A percentile compares a stretch with the other conserved stretches of the same genome.
Conservation (phyloP, 108 stramenopile species). For the Cyclotella kingstonii region DNA sequence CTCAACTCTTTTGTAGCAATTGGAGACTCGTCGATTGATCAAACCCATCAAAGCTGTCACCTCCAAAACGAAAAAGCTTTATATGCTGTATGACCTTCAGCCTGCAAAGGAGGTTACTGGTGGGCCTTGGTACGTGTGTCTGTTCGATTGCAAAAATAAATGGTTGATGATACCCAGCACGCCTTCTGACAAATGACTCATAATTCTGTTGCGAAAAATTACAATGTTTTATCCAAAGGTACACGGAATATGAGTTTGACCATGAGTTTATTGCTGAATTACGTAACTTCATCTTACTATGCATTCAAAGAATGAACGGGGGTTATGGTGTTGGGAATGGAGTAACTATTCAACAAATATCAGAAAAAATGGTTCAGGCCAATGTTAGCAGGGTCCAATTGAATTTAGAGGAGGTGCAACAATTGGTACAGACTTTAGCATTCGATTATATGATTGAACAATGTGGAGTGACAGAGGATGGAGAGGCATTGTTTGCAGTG, state of each 20-base stretch:
- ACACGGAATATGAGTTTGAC: slow-evolving; percentile 95
- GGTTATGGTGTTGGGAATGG: slow-evolving; percentile 60
- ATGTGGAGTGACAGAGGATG: slow-evolving; percentile 39
- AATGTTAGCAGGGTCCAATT: slow-evolving; percentile 87
- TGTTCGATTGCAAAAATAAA: background rate
- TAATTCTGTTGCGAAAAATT: too few species aligned
- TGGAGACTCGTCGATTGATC: slow-evolving; percentile 88
- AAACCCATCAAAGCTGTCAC: slow-evolving; percentile 95
- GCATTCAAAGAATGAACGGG: slow-evolving; percentile 61
- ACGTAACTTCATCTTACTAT: slow-evolving; percentile 76
- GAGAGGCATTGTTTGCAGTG: slow-evolving; percentile 56
- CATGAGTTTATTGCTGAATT: slow-evolving; percentile 95
- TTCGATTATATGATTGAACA: slow-evolving; percentile 82
- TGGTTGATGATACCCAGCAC: too few species aligned
- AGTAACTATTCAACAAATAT: slow-evolving; percentile 66
- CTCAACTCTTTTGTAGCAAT: slow-evolving; percentile 33
- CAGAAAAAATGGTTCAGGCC: slow-evolving; percentile 68
- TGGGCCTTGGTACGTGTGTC: slow-evolving; percentile 84
- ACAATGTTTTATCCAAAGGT: too few species aligned
- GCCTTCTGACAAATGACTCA: too few species aligned
- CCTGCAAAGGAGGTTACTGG: slow-evolving; percentile 97
- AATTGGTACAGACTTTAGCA: slow-evolving; percentile 86
- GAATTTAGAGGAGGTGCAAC: slow-evolving; percentile 82
- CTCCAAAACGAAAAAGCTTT: slow-evolving; percentile 95
- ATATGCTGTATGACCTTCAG: slow-evolving; percentile 93